Evolutionary conservation across 495 filamentous ascomycete species (phyloP), one percentile per base, ranked within the genome.

Genomic region (Hyphodiscus hymeniophilus): DNA sequence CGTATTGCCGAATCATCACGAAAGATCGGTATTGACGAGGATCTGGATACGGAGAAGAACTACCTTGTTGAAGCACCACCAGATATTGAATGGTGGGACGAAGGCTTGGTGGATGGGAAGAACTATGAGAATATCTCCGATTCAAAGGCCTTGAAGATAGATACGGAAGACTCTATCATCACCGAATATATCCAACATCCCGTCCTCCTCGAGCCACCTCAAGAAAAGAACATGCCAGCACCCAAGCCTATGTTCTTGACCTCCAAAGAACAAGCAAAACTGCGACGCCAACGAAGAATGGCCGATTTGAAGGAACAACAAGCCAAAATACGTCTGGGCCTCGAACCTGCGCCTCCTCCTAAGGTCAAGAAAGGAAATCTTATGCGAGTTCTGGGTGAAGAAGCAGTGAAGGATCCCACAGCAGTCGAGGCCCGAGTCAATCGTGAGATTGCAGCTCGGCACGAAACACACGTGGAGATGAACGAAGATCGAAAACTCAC

Each of bases 21-120:
- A 48, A 90, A 87, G 55, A 85, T 82, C 10, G 85, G 88, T 43
- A 80, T 96, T 51, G 90, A 97, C 57, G 94, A 97, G 59, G 90
- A 92, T 56, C 67, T 88, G 42, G 84, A 91, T 47, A 79, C 82
- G 38, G 91, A 97, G 63, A 95, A 94, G 64, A 81, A 84, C 23
- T 96, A 89, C 59, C 60, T 89, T 10, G 77, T 96, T n/a, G 80
- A 87, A 50, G 75, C 74, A 23, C 91, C 92, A 1, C 91, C 94
- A 7, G 82, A 84, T 16, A 73, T 96, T 33, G 92, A 99, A 65
- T 99, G 94, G 94, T 97, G 94, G 94, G 92, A 99, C 55, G 89
- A 96, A 66, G 82, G 77, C 2, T 66, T 97, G 6, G 73, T 95
- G 20, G 75, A 81, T 34, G 85, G 81, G 15, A 74, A 74, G 31